Evolutionary conservation across 148 eudicot species (phyloP).

Genomic region (Selenicereus undatus): DNA sequence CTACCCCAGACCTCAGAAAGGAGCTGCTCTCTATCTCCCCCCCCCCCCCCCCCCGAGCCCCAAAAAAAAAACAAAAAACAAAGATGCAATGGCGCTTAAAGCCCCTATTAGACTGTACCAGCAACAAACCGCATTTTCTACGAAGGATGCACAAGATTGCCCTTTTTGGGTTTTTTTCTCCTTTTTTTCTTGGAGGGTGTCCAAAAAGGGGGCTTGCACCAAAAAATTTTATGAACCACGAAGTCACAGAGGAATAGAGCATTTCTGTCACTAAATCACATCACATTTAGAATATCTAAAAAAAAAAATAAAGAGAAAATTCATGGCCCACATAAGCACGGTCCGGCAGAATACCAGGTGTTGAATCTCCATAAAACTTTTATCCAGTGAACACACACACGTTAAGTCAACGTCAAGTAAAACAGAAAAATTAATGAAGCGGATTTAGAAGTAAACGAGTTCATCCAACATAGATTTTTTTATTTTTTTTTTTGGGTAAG

Average conservation of each 20-base stretch:
- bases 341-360: neutral
- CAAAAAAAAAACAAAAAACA: neutral
- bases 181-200: neutral
- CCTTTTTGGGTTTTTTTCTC: neutral
- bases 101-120: neutral
- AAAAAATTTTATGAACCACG: neutral
- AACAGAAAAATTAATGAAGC: neutral
- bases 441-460: neutral
- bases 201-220: neutral
- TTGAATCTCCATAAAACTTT: neutral
- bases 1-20: neutral
- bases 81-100: neutral
- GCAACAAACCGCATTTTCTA: neutral
- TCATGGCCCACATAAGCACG: slow-evolving; percentile 5
- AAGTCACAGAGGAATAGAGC: neutral
- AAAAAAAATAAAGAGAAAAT: too few relatives aligned
- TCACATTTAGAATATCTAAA: neutral
- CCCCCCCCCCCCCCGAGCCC: neutral
- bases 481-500: too few relatives aligned
- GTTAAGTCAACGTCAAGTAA: slow-evolving; percentile 2
- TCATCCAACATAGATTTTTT: neutral
- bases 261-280: neutral
- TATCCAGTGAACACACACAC: neutral
- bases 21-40: neutral
- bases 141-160: neutral